Conservation (phyloP, 148 eudicot genomes). For the Cornus suecica region DNA sequence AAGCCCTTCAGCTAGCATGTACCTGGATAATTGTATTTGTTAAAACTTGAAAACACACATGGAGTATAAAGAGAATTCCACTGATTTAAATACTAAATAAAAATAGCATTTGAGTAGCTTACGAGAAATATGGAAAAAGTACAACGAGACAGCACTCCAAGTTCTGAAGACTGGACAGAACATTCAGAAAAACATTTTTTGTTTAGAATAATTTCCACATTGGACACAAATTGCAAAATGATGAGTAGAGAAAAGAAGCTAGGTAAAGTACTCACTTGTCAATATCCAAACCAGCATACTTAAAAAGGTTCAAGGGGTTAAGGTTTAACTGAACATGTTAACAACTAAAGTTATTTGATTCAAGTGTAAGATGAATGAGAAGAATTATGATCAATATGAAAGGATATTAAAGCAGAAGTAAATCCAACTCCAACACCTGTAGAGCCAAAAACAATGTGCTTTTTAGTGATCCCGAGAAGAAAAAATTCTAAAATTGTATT, state of each 20-base stretch:
- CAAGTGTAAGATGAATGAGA: neutral
- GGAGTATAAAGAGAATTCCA: neutral
- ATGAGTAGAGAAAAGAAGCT: neutral
- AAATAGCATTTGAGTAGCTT: conserved; percentile 27
- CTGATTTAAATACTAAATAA: neutral
- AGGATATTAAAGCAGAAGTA: conserved; percentile 98
- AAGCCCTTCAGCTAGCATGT: conserved; percentile 99
- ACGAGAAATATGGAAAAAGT: conserved; percentile 99
- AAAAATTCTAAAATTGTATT: neutral
- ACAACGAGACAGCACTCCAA: conserved; percentile 98
- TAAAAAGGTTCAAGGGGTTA: conserved; percentile 88
- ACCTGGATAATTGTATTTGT: conserved; percentile 39
- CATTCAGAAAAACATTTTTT: conserved; percentile 16
- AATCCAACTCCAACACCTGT: conserved; percentile 99
- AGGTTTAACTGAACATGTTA: conserved; percentile 47
- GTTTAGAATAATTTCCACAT: conserved; percentile 13
- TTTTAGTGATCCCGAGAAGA: conserved; percentile 13
- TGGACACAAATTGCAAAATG: conserved; percentile 18
- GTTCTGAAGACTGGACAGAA: conserved; percentile 84
- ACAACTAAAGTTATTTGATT: conserved; percentile 10
- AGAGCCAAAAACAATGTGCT: conserved; percentile 19
- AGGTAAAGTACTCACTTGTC: conserved; percentile 64
- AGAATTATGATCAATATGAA: conserved; percentile 19
- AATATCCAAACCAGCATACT: conserved; percentile 98
- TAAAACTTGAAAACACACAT: neutral